phyloP scores from a whole-genome alignment of 805 yeast species.

The Candida dajiaensis region DNA sequence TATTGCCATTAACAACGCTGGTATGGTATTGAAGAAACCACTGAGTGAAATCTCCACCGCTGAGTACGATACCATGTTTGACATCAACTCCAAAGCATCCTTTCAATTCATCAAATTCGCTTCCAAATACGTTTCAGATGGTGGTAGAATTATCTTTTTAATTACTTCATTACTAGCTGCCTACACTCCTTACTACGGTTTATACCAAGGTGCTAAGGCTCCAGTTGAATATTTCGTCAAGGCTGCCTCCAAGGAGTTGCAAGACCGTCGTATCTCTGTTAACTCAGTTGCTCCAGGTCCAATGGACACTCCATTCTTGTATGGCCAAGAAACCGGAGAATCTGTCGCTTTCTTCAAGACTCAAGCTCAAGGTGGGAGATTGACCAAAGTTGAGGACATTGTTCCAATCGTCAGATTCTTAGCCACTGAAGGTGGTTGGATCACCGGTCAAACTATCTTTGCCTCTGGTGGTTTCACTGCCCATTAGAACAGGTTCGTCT shows the following conservation, averaged over 20 bases:
- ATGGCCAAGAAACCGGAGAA: slow-evolving; percentile 50
- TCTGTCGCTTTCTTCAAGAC: slow-evolving; percentile 51
- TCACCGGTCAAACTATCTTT: slow-evolving; percentile 63
- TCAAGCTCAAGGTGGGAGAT: slow-evolving; percentile 40
- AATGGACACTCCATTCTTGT: slow-evolving; percentile 62
- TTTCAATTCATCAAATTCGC: slow-evolving; percentile 58
- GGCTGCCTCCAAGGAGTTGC: slow-evolving; percentile 49
- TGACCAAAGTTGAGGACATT: slow-evolving; percentile 54
- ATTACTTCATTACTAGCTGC: slow-evolving; percentile 66
- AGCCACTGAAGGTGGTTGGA: slow-evolving; percentile 63
- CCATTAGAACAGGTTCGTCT: slow-evolving; percentile 28
- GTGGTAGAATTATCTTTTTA: slow-evolving; percentile 49
- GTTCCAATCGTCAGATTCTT: slow-evolving; percentile 57
- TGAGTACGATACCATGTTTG: slow-evolving; percentile 51
- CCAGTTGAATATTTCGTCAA: slow-evolving; percentile 49
- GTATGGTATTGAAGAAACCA: slow-evolving; percentile 60
- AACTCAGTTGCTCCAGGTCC: slow-evolving; percentile 62
- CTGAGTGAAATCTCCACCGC: slow-evolving; percentile 43
- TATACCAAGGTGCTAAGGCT: slow-evolving; percentile 53
- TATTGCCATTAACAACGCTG: slow-evolving; percentile 63
- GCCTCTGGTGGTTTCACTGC: slow-evolving; percentile 66
- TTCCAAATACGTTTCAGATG: slow-evolving; percentile 40
- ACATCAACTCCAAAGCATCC: slow-evolving; percentile 51
- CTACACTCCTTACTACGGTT: slow-evolving; percentile 46
- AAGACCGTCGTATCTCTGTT: slow-evolving; percentile 39